A percentile compares a stretch with the other conserved stretches of the same genome.
These are phyloP conservation scores for Pyrenochaeta sp. DNA, from an alignment of 2,329 filamentous ascomycete genomes.

Conservation along the genomic window DNA sequence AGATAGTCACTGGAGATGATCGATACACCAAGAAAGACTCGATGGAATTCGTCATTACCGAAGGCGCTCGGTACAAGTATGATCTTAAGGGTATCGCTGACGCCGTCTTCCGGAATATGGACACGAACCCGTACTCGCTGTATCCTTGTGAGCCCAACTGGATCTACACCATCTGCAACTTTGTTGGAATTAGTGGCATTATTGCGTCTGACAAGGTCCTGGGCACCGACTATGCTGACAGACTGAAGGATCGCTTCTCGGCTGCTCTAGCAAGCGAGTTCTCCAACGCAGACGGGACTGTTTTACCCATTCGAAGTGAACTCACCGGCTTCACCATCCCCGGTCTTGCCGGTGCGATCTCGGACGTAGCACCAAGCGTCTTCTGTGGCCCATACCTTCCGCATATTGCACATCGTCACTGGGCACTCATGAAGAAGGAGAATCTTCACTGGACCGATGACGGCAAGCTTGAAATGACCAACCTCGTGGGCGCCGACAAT, in stretches of 20 bases:
- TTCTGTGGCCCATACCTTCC: slow-evolving; percentile 16
- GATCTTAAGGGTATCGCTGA: slow-evolving; percentile 16
- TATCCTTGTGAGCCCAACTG: slow-evolving; percentile 31
- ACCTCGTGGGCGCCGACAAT: slow-evolving; percentile 24
- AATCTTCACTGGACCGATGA: slow-evolving; percentile 11
- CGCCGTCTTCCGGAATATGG: slow-evolving; percentile 18
- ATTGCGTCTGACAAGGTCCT: slow-evolving; percentile 14
- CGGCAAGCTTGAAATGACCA: slow-evolving; percentile 9
- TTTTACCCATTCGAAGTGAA: slow-evolving; percentile 25
- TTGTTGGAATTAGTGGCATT: slow-evolving; percentile 19
- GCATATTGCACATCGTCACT: slow-evolving; percentile 19
- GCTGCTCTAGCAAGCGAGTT: slow-evolving; percentile 20
- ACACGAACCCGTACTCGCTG: slow-evolving; percentile 14
- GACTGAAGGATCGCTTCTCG: slow-evolving; percentile 14
- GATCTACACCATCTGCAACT: slow-evolving; percentile 25
- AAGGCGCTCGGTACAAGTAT: slow-evolving; percentile 17
- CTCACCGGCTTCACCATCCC: slow-evolving; percentile 28
- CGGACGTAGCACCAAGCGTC: slow-evolving; percentile 14
- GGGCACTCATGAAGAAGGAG: slow-evolving; percentile 20
- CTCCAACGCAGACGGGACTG: slow-evolving; percentile 21
- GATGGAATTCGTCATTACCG: slow-evolving; percentile 20
- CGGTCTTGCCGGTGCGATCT: slow-evolving; percentile 19
- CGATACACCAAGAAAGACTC: slow-evolving; percentile 14
- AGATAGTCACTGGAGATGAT: slow-evolving; percentile 15
- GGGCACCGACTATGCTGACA: slow-evolving; percentile 9